Percentiles rank a stretch among this genome's conserved stretches.
These are phyloP conservation scores for Coffea eugenioides DNA, from an alignment of 257 asterid species.

Conservation along the genomic window DNA sequence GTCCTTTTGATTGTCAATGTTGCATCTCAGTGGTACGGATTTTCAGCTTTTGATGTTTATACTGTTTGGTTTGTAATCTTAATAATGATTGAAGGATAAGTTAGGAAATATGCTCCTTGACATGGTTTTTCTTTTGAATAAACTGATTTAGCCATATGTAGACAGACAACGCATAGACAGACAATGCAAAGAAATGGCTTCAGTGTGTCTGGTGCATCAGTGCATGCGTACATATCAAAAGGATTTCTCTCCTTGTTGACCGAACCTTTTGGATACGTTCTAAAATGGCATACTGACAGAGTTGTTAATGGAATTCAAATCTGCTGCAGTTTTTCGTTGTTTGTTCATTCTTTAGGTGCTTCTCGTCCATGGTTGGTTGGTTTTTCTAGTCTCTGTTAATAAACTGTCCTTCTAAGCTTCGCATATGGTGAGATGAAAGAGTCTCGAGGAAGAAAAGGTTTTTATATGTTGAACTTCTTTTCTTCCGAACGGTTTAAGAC, in stretches of 20 bases:
- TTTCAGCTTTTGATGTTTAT: not conserved
- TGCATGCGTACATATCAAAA: no score
- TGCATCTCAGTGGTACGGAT: constrained; percentile 77
- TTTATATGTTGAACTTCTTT: not conserved
- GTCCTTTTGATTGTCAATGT: constrained; percentile 79
- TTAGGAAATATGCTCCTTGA: not conserved
- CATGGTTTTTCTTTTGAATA: not conserved
- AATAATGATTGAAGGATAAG: not conserved
- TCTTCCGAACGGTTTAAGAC: not conserved
- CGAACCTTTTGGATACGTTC: not conserved
- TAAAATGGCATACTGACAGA: not conserved
- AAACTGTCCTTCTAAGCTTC: not conserved
- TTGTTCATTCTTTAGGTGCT: not conserved
- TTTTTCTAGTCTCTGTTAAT: not conserved
- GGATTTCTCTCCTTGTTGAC: not conserved
- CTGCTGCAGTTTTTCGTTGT: not conserved
- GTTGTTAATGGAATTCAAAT: not conserved
- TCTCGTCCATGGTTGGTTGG: not conserved
- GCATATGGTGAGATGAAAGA: not conserved
- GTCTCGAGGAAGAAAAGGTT: not conserved
- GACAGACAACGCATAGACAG: not conserved
- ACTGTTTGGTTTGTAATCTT: not conserved
- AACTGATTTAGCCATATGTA: not conserved
- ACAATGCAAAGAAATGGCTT: no score
- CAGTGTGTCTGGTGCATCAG: no score